Evolutionary conservation across 129 eudicot genomes (phyloP), one percentile per base, ranked within the genome.

Genomic region (Centrapalus pauciflorus): DNA sequence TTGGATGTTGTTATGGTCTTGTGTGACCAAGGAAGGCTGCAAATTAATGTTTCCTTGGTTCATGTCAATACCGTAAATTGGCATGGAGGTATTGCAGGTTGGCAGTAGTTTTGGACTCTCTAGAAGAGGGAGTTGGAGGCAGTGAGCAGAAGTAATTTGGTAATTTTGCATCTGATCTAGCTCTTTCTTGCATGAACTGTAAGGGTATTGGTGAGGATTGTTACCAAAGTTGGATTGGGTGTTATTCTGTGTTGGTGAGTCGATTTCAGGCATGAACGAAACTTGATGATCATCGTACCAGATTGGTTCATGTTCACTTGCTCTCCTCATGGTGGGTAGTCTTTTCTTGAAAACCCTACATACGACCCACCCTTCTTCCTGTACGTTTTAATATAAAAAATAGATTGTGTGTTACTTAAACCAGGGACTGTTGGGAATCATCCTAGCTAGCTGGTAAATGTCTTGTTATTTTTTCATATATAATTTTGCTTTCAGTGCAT

Each of bases 311-410:
- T 81, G 85, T 2, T 83, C 90, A 20, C 77, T 73, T 43, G 70
- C 58, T 49, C 80, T 76, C 41, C 64, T 57, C 37, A 67, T 66
- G 13, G 83, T 37, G 5, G 88, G 71, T 11, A 79, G 75, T 74
- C 83, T 73, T 59, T 87, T 87, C 87, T 82, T 87, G 85, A 84
- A 87, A 27, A 77, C 90, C 41, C 88, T 66, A 43, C 90, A 87
- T 0, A 87, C 85, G n/a, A 77, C 95, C 95, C 95, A 87, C 3
- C 95, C 95, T 82, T 87, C 95, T 87, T 87, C 95, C 95, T 87
- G 83, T n/a, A n/a, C n/a, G n/a, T 3, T 38, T 54, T 35, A 4
- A 25, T 5, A 35, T 34, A 14, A 30, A 45, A 12, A 20, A 30
- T 16, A n/a, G 10, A 12, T 2, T 10, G 43, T 34, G 66, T 29